phyloP scores from a whole-genome alignment of 805 yeast species.

The Monosporozyma servazzii region DNA sequence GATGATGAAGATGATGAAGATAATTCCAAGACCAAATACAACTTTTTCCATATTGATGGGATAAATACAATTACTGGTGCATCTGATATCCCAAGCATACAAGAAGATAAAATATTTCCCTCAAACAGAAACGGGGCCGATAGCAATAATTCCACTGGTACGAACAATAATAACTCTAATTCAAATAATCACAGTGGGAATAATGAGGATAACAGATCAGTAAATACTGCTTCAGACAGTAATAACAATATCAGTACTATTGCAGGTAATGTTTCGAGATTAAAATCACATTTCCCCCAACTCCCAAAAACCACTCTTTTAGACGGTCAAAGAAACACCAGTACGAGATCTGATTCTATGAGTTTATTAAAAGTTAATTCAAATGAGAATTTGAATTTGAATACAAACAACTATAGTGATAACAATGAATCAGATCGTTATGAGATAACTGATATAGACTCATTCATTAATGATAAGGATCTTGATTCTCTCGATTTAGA shows the following conservation, averaged over 20 bases:
- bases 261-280: constrained; percentile 10
- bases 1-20: constrained; percentile 23
- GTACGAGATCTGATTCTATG: constrained; percentile 6
- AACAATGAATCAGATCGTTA: constrained; percentile 5
- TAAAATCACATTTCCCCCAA: constrained; percentile 13
- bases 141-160: background rate
- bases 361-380: background rate
- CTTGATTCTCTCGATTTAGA: constrained; percentile 18
- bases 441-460: constrained; percentile 24
- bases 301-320: constrained; percentile 6
- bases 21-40: constrained; percentile 13
- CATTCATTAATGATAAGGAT: constrained; percentile 27
- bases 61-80: background rate
- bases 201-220: background rate
- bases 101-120: background rate
- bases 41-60: constrained; percentile 16
- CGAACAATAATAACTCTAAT: constrained; percentile 1
- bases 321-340: constrained; percentile 6
- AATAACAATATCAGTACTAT: constrained; percentile 2
- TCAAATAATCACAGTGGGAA: background rate
- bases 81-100: background rate
- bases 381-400: background rate
- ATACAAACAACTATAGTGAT: background rate
- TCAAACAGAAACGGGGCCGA: background rate
- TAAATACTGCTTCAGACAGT: background rate